These are phyloP conservation scores for Aspergillus texensis DNA, from an alignment of 2,329 filamentous ascomycete species.

Conservation along the genomic window DNA sequence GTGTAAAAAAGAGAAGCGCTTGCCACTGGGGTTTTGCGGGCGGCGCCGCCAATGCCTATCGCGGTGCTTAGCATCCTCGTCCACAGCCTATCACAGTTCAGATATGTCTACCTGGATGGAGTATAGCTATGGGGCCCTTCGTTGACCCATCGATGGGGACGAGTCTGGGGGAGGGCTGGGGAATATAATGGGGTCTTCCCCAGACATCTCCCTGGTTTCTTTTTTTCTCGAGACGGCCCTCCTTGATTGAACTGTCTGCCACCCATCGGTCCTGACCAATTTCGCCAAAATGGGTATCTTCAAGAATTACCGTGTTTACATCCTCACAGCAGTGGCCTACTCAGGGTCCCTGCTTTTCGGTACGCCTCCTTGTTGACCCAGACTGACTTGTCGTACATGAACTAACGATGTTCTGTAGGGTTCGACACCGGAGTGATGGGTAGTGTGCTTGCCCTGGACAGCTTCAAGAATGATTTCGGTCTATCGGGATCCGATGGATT, in stretches of 20 bases:
- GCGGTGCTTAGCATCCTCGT: constrained; percentile 3
- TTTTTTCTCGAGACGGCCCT: constrained; percentile 4
- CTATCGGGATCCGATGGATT: constrained; percentile 36
- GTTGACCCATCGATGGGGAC: background rate
- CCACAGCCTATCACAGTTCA: background rate
- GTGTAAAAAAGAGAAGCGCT: constrained; percentile 11
- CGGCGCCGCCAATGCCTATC: background rate
- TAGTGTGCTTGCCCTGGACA: constrained; percentile 41
- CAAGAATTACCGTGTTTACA: constrained; percentile 49
- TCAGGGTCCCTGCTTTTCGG: constrained; percentile 49
- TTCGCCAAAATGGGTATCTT: constrained; percentile 31
- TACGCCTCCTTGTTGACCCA: constrained; percentile 18
- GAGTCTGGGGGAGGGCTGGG: background rate
- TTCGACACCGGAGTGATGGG: constrained; percentile 50
- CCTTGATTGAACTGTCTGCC: constrained; percentile 3
- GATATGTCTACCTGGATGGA: constrained; percentile 2
- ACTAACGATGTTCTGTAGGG: constrained; percentile 25
- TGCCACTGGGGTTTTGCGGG: constrained; percentile 11
- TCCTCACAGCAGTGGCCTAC: constrained; percentile 48
- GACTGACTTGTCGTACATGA: background rate
- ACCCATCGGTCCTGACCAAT: constrained; percentile 3
- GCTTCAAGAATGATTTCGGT: constrained; percentile 47
- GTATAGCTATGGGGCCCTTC: background rate
- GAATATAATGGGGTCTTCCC: background rate
- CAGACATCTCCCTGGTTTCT: background rate